Base-by-base conservation (phyloP, 2,329 filamentous ascomycete species). In the Elsinoe batatas region DNA sequence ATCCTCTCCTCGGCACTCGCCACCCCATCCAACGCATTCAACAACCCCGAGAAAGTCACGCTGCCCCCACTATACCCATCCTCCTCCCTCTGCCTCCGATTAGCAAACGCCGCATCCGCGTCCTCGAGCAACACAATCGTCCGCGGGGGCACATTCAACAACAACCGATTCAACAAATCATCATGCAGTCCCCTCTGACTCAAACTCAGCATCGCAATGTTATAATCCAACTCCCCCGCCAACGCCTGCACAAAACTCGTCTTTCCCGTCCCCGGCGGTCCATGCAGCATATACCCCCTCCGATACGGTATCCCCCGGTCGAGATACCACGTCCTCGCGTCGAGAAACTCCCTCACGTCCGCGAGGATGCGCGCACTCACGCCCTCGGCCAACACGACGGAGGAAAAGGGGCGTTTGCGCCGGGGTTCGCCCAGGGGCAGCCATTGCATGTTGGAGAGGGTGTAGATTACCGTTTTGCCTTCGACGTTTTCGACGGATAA, bases 211-310 rank as follows among this genome's bases (percentile, higher is more conserved):
- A 95, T 91, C 53, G 91, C 90, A 62, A 96, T 93, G 63, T 88
- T 88, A 69, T 91, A 95, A 67, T 95, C 88, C 56, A 96, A 72
- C 65, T 93, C 84, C n/a, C 90, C 91, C 0, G 93, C 93, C 40
- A 98, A 74, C 0, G 93, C 91, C 70, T 96, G 90, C 60, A 98
- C 96, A 63, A 98, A 97, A 0, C 89, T 95, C 58, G 87, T 96
- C 74, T 95, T 97, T 35, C 89, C 94, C 40, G 87, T 95, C 0
- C 91, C 91, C 0, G 91, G 91, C 3, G 91, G 90, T 0, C 91
- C 91, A 64, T 93, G 89, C 0, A 96, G 78, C 6, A 96, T 77
- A 66, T 96, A 96, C 0, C 91, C 91, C 56, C 91, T 78, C 15
- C 91, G 82, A 65, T 96, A 96, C 0, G 91, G 91, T 60, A 96